phyloP scores from a whole-genome alignment of 768 basidiomycete genomes.

The Galerina marginata region DNA sequence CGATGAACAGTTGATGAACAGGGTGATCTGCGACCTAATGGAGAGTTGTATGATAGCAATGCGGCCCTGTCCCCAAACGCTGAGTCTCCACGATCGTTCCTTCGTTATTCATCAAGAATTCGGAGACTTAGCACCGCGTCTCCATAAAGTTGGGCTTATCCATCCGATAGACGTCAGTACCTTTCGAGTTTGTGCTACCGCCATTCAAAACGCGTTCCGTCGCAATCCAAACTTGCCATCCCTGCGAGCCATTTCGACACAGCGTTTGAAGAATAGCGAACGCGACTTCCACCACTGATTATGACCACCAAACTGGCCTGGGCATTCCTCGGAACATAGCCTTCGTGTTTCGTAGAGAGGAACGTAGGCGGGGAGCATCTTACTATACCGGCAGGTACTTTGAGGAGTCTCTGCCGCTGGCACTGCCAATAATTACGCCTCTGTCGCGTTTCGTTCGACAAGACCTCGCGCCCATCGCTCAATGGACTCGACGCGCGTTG shows the following conservation, averaged over 20 bases:
- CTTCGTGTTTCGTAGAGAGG: constrained; percentile 41
- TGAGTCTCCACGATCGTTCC: background rate
- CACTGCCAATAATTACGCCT: constrained; percentile 7
- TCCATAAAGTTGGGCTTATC: constrained; percentile 10
- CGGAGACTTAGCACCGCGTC: background rate
- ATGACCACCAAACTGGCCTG: constrained; percentile 8
- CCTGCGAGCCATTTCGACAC: background rate
- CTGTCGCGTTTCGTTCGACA: constrained; percentile 23
- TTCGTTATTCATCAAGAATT: constrained; percentile 13
- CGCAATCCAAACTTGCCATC: background rate
- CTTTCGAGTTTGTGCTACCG: constrained; percentile 12
- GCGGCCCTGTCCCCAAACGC: constrained; percentile 5
- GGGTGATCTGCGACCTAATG: constrained; percentile 5
- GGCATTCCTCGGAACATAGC: constrained; percentile 31
- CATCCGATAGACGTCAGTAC: constrained; percentile 6
- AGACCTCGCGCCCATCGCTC: constrained; percentile 23
- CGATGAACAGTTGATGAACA: constrained; percentile 7
- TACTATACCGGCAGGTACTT: constrained; percentile 10
- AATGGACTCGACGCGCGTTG: constrained; percentile 30
- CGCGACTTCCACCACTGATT: constrained; percentile 6
- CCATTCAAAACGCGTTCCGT: constrained; percentile 1
- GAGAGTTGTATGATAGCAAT: constrained; percentile 16
- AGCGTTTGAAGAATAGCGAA: constrained; percentile 8
- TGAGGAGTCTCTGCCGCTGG: constrained; percentile 1
- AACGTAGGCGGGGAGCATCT: constrained; percentile 13